A percentile compares a stretch with the other conserved stretches of the same genome.
Conservation (phyloP, 768 basidiomycete species). For the Phallus indusiatus region DNA sequence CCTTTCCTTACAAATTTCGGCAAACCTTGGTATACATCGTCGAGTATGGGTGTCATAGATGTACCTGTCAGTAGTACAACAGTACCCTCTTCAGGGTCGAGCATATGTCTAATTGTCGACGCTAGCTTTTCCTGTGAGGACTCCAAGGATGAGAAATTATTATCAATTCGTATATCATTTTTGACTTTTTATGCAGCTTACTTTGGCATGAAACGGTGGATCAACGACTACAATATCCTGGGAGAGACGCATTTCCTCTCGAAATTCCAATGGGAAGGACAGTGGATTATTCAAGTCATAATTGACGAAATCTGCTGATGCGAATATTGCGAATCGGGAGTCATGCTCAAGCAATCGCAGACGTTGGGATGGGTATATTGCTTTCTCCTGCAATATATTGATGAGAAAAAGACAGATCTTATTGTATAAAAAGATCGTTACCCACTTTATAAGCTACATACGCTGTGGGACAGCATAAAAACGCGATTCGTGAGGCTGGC, state of each 20-base stretch:
- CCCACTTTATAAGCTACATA: constrained; percentile 6
- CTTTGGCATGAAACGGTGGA: constrained; percentile 5
- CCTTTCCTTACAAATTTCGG: not conserved
- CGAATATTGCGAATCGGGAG: constrained; percentile 1
- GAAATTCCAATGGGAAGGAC: not conserved
- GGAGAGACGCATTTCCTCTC: not conserved
- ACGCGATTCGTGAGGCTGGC: not conserved
- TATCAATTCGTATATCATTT: not conserved
- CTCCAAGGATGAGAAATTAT: not conserved
- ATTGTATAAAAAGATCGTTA: too few relatives aligned
- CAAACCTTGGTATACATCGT: not conserved
- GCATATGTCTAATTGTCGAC: not conserved
- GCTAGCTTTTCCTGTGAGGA: constrained; percentile 1
- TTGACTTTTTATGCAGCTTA: not conserved
- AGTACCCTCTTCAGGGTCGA: not conserved
- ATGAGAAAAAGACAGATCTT: not conserved
- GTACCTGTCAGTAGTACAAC: constrained; percentile 3
- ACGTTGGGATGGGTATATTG: not conserved
- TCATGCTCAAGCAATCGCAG: constrained; percentile 1
- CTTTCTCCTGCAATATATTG: not conserved
- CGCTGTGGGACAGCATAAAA: constrained; percentile 8
- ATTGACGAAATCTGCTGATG: not conserved
- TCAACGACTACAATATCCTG: constrained; percentile 6
- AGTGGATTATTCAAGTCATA: constrained; percentile 3
- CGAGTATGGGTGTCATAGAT: not conserved